Evolutionary conservation across 1,284 basidiomycete genomes (phyloP), one percentile per base, ranked within the genome.

Genomic region (Rhodotorula sp.): DNA sequence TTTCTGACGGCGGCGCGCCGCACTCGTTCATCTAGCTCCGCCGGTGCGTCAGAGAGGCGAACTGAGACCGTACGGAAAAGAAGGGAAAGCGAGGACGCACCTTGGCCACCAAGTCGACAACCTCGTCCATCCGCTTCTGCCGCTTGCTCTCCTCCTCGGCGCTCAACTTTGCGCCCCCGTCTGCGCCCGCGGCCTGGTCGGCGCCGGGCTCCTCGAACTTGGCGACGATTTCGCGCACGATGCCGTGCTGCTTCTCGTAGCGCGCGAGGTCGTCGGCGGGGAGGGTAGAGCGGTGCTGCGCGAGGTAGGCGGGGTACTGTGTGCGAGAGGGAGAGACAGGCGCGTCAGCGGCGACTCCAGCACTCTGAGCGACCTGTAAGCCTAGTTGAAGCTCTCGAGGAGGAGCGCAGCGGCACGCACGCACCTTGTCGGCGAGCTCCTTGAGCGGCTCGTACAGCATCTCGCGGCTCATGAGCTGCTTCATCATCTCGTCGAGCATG

Each of bases 391-490:
- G 52, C 13, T 60, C 34, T 34, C 34, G 34, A 34, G 34, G 34
- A 34, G 34, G 45, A 46, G 66, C 58, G 62, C 50, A 45, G 64
- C 14, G 44, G 61, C 42, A 27, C 34, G 14, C 25, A 77, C 82
- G 66, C 77, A 91, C 94, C 83, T 94, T 93, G 23, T 90, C 88
- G 23, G 88, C 85, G 46, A 99, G 83, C 80, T 98, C 96, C 77
- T 91, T 91, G 78, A 98, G 82, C 0, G 96, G 95, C 75, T 97
- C 94, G 78, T 97, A 92, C 25, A 97, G 83, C 16, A 98, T 87
- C 3, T 98, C 93, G 80, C 93, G 94, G 81, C 88, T 90, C 92
- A 99, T 93, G 59, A 99, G 85, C 80, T 94, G 90, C 23, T 87
- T 86, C 94, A 96, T 93, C 90, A 98, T 92, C 53, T 85, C 87